Percentiles rank a stretch among this genome's conserved stretches.
These are phyloP conservation scores for Hypoxylon intermedium DNA, from an alignment of 495 filamentous ascomycete species.

Conservation along the genomic window DNA sequence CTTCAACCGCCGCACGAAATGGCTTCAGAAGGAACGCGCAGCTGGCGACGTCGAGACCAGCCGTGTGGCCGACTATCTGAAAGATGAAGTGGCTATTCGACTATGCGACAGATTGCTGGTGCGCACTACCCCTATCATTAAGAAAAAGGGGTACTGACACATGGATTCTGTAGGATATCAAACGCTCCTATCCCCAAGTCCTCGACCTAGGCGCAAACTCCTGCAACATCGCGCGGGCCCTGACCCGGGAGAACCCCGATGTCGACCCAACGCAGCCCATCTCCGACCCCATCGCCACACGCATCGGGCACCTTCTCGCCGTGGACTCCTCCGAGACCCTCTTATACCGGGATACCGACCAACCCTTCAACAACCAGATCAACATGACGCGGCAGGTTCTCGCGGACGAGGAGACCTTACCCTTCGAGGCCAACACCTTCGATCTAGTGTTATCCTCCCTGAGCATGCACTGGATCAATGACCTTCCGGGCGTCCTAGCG, in stretches of 20 bases:
- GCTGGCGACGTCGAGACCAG: conserved; percentile 73
- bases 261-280: conserved; percentile 56
- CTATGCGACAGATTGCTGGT: conserved; percentile 89
- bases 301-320: conserved; percentile 74
- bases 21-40: conserved; percentile 87
- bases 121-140: conserved; percentile 24
- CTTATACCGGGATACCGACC: conserved; percentile 80
- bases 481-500: conserved; percentile 81
- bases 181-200: conserved; percentile 79
- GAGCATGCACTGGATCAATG: conserved; percentile 97
- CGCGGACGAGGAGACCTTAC: conserved; percentile 71
- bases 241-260: conserved; percentile 73
- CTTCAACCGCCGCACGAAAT: conserved; percentile 88
- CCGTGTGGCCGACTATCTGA: conserved; percentile 85
- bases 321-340: conserved; percentile 80
- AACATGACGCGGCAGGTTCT: conserved; percentile 75
- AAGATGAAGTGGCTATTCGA: conserved; percentile 86
- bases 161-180: conserved; percentile 74
- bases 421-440: conserved; percentile 79
- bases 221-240: conserved; percentile 86
- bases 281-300: conserved; percentile 68
- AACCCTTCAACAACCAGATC: conserved; percentile 77
- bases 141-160: neutral
- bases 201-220: conserved; percentile 96
- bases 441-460: conserved; percentile 87